Evolutionary conservation across 2,329 filamentous ascomycete species (phyloP), one percentile per base, ranked within the genome.

Genomic region (Chrysosporium queenslandicum): DNA sequence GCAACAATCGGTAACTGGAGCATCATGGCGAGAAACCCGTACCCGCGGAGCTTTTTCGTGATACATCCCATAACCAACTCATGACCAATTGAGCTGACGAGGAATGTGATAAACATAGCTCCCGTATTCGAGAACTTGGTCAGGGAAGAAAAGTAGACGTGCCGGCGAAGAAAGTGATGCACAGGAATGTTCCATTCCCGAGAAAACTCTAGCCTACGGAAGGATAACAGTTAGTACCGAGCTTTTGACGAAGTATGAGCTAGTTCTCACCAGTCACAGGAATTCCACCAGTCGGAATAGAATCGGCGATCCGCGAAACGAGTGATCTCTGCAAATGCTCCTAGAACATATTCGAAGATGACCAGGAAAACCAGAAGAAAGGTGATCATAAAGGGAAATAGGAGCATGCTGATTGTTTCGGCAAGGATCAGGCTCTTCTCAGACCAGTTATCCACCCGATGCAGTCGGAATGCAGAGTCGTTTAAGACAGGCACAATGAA

Each of bases 51-150:
- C 73, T 98, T 97, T 75, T 96, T 91, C 23, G 90, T 96, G 66
- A 98, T 97, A 68, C 91, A 97, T 6, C 86, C 89, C 86, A 98
- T 94, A 62, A 98, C 87, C 53, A 98, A 78, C 69, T 98, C 92
- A 66, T 97, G 92, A 14, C 88, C 89, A 20, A 94, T 65, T 32
- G 92, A 87, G 54, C 84, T 90, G 62, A 97, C 85, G 53, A 97
- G 71, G 64, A 98, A 97, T 0, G 92, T 97, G 59, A 95, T 86
- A 56, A 89, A 72, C 23, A 90, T 97, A 23, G 92, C 90, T 53
- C 85, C 75, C 14, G 79, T 77, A 53, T 83, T 81, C 18, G 87
- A 90, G 61, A 94, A 83, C 60, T 85, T 82, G 11, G 83, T 81
- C 8, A 86, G 77, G 11, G 84, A 86, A 1, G 89, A 89, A 53